These are phyloP conservation scores for Penicillium desertorum DNA, from an alignment of 495 filamentous ascomycete species.

Conservation along the genomic window DNA sequence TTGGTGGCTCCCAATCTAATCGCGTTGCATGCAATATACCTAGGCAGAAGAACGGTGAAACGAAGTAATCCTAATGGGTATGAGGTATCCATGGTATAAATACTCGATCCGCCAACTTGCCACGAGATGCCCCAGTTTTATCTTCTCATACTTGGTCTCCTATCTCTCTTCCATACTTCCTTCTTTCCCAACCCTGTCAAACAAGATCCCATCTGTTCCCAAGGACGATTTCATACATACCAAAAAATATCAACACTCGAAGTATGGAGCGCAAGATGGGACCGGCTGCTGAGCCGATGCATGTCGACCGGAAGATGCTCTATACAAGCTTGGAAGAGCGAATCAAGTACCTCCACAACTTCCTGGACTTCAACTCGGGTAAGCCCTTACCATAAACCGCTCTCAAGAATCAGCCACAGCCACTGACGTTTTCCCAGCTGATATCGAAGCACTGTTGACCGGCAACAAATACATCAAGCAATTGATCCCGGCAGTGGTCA, in stretches of 20 bases:
- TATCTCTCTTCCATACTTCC: slow-evolving; percentile 1
- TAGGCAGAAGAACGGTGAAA: background rate
- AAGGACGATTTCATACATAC: background rate
- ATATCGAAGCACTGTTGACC: slow-evolving; percentile 64
- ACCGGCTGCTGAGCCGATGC: slow-evolving; percentile 35
- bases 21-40: background rate
- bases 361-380: slow-evolving; percentile 71
- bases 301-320: slow-evolving; percentile 67
- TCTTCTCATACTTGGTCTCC: slow-evolving; percentile 4
- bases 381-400: slow-evolving; percentile 23
- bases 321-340: slow-evolving; percentile 66
- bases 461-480: slow-evolving; percentile 72
- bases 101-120: slow-evolving; percentile 21
- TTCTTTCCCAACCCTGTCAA: background rate
- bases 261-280: slow-evolving; percentile 25
- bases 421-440: slow-evolving; percentile 43
- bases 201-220: background rate
- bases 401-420: background rate
- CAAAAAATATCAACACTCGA: background rate
- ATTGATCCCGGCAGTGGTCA: slow-evolving; percentile 64
- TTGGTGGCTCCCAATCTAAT: slow-evolving; percentile 1
- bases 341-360: slow-evolving; percentile 68
- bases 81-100: slow-evolving; percentile 14
- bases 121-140: slow-evolving; percentile 24
- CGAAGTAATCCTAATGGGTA: background rate